Percentiles rank a stretch among this genome's conserved stretches.
phyloP scores from a whole-genome alignment of 805 yeast species.

The Cyberlindnera mycetangii region DNA sequence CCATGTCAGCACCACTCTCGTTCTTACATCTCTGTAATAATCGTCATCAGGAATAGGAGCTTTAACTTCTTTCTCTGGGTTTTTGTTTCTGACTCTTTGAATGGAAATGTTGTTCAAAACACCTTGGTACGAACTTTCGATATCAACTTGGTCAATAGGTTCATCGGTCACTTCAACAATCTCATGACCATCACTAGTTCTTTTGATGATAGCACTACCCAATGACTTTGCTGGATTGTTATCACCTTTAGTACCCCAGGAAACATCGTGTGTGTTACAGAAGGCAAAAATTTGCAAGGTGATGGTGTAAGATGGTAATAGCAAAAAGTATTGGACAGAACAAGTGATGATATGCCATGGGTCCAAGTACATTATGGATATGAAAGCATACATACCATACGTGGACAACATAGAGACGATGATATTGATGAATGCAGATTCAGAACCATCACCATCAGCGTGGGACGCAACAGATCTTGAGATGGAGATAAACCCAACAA shows the following conservation, averaged over 20 bases:
- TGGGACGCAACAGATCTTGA: conserved; percentile 43
- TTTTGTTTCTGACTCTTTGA: conserved; percentile 57
- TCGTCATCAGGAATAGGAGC: conserved; percentile 55
- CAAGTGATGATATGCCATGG: conserved; percentile 97
- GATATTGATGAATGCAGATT: conserved; percentile 64
- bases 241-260: conserved; percentile 99
- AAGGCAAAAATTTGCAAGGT: conserved; percentile 93
- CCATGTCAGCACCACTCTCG: conserved; percentile 96
- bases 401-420: conserved; percentile 86
- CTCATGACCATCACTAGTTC: conserved; percentile 71
- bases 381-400: conserved; percentile 80
- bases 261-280: conserved; percentile 96
- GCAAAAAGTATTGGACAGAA: conserved; percentile 79
- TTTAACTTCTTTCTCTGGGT: conserved; percentile 40
- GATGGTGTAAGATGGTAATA: conserved; percentile 90
- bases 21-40: conserved; percentile 91
- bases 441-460: conserved; percentile 27
- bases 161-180: conserved; percentile 76
- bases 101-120: conserved; percentile 71
- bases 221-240: conserved; percentile 63
- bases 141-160: conserved; percentile 65
- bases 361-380: conserved; percentile 83
- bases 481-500: conserved; percentile 82
- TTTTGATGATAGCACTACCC: conserved; percentile 75
- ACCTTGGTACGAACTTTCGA: conserved; percentile 78